Percentiles rank a stretch among this genome's conserved stretches.
phyloP scores from a whole-genome alignment of 805 yeast genomes.

The Schwanniomyces occidentalis region DNA sequence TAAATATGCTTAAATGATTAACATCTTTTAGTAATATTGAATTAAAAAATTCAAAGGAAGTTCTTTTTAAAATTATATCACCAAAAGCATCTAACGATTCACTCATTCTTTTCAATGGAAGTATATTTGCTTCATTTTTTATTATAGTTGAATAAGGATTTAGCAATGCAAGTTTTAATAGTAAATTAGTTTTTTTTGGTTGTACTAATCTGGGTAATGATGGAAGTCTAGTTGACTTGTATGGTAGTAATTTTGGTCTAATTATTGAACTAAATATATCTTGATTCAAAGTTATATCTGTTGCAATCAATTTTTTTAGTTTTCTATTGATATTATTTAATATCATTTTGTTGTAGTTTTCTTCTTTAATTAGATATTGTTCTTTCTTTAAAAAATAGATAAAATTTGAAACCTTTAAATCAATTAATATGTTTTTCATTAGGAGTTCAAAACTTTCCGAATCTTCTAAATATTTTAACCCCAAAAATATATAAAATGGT shows the following conservation, averaged over 20 bases:
- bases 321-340: constrained; percentile 2
- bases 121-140: background rate
- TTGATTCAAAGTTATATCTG: constrained; percentile 3
- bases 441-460: background rate
- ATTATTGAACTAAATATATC: constrained; percentile 4
- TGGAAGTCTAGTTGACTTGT: constrained; percentile 5
- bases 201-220: constrained; percentile 3
- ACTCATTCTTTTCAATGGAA: constrained; percentile 3
- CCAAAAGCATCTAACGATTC: constrained; percentile 9
- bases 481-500: constrained; percentile 9
- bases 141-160: constrained; percentile 5
- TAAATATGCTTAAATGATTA: constrained; percentile 6
- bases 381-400: background rate
- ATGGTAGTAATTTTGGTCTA: constrained; percentile 8
- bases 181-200: background rate
- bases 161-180: constrained; percentile 5
- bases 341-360: background rate
- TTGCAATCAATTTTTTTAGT: constrained; percentile 1
- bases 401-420: background rate
- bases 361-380: background rate
- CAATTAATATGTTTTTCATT: constrained; percentile 1
- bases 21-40: constrained; percentile 2
- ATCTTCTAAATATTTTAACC: constrained; percentile 9
- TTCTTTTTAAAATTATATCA: constrained; percentile 8
- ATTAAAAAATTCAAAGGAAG: constrained; percentile 7